phyloP scores from a whole-genome alignment of 2,329 filamentous ascomycete species.

The Plenodomus biglobosus region DNA sequence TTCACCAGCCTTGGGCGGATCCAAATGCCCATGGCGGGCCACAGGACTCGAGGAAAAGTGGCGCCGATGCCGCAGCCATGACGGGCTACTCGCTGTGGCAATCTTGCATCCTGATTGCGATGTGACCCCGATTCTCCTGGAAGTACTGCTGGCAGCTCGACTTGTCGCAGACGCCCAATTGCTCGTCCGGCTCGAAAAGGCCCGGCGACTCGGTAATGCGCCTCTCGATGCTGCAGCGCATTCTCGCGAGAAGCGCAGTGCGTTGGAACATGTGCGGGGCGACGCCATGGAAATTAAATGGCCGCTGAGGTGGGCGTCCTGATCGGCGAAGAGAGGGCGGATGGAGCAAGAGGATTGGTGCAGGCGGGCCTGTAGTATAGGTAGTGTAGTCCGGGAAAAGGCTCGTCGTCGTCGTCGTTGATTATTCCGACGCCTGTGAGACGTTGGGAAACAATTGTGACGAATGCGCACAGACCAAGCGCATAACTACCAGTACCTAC shows the following conservation, averaged over 20 bases:
- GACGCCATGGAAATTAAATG: conserved; percentile 16
- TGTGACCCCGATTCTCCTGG: background rate
- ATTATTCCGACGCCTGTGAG: conserved; percentile 20
- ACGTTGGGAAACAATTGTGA: conserved; percentile 12
- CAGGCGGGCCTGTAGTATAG: too few species aligned
- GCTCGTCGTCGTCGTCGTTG: too few species aligned
- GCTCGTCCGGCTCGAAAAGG: conserved; percentile 20
- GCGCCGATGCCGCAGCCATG: conserved; percentile 32
- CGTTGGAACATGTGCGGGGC: conserved; percentile 8
- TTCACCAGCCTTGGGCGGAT: conserved; percentile 83
- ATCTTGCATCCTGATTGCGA: background rate
- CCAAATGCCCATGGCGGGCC: conserved; percentile 74
- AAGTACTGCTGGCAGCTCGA: background rate
- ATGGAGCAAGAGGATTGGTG: conserved; percentile 2
- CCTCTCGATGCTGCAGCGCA: conserved; percentile 10
- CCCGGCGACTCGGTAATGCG: conserved; percentile 9
- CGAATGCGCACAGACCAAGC: conserved; percentile 6
- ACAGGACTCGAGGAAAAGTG: conserved; percentile 67
- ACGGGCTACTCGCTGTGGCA: conserved; percentile 3
- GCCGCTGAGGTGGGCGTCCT: background rate
- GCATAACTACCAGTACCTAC: too few species aligned
- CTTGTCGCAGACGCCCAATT: conserved; percentile 14
- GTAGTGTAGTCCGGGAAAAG: too few species aligned
- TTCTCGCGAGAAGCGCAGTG: conserved; percentile 6
- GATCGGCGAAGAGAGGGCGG: conserved; percentile 1